phyloP scores from a whole-genome alignment of 345 rosid genomes.

The Microcos paniculata region DNA sequence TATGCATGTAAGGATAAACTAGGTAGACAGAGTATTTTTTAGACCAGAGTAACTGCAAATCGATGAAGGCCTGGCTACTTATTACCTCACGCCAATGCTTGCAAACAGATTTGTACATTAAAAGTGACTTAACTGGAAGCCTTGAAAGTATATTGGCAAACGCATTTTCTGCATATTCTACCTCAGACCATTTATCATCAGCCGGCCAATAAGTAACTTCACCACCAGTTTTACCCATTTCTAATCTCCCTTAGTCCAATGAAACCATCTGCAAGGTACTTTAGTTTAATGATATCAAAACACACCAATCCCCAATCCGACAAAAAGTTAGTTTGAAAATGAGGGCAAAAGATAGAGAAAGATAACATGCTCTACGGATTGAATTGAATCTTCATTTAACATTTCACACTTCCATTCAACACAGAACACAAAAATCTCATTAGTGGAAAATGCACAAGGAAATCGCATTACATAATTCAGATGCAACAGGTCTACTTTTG shows the following conservation, averaged over 20 bases:
- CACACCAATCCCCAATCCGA: too few species aligned
- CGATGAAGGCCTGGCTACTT: slow-evolving; percentile 7
- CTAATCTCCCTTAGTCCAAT: slow-evolving; percentile 2
- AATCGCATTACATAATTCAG: neutral
- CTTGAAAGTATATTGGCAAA: slow-evolving; percentile 25
- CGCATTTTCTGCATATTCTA: slow-evolving; percentile 14
- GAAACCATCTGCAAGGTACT: neutral
- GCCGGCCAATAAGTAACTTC: neutral
- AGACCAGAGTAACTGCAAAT: slow-evolving; percentile 20
- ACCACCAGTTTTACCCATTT: slow-evolving; percentile 21
- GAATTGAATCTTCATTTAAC: neutral
- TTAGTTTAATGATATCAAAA: too few species aligned
- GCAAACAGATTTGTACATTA: slow-evolving; percentile 6
- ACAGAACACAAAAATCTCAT: neutral
- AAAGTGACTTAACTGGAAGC: slow-evolving; percentile 20
- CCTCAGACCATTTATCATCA: slow-evolving; percentile 11
- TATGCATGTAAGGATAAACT: slow-evolving; percentile 12
- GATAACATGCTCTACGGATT: neutral
- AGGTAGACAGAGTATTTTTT: slow-evolving; percentile 14
- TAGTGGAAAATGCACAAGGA: neutral
- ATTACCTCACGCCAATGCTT: slow-evolving; percentile 3
- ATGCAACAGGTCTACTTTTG: neutral
- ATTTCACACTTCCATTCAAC: neutral
- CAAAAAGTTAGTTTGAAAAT: neutral
- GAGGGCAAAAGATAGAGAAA: neutral